Conservation (phyloP, 805 yeast species). For the Pichia manshurica region DNA sequence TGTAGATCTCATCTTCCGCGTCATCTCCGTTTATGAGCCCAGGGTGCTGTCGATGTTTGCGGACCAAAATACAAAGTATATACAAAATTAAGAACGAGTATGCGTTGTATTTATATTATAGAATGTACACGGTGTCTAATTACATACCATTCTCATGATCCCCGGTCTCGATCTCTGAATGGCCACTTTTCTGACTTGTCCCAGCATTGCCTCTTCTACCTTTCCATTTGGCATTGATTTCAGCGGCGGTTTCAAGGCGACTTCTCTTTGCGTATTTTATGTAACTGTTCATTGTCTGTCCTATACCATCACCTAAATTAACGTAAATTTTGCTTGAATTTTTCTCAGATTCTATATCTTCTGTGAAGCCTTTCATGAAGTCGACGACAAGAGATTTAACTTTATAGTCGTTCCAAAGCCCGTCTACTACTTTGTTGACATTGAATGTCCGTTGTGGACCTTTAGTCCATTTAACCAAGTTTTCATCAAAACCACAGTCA, state of each 20-base stretch:
- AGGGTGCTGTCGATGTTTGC: too few species aligned
- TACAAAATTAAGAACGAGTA: too few species aligned
- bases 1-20: too few species aligned
- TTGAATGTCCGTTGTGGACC: constrained; percentile 32
- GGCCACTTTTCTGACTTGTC: constrained; percentile 15
- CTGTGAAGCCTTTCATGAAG: constrained; percentile 39
- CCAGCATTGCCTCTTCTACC: constrained; percentile 30
- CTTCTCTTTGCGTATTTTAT: constrained; percentile 53
- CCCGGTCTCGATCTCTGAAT: not conserved
- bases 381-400: constrained; percentile 49
- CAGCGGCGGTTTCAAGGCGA: constrained; percentile 58
- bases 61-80: too few species aligned
- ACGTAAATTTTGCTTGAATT: constrained; percentile 12
- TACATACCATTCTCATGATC: too few species aligned
- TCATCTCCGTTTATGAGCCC: too few species aligned
- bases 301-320: constrained; percentile 76
- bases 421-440: constrained; percentile 40
- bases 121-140: too few species aligned
- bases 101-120: too few species aligned
- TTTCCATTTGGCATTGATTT: constrained; percentile 58
- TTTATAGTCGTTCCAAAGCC: constrained; percentile 50
- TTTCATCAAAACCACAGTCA: constrained; percentile 66
- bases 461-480: constrained; percentile 59
- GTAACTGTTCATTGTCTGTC: constrained; percentile 52
- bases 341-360: constrained; percentile 26